These are phyloP conservation scores for Ganoderma sp. DNA, from an alignment of 1,284 basidiomycete species.

Conservation along the genomic window DNA sequence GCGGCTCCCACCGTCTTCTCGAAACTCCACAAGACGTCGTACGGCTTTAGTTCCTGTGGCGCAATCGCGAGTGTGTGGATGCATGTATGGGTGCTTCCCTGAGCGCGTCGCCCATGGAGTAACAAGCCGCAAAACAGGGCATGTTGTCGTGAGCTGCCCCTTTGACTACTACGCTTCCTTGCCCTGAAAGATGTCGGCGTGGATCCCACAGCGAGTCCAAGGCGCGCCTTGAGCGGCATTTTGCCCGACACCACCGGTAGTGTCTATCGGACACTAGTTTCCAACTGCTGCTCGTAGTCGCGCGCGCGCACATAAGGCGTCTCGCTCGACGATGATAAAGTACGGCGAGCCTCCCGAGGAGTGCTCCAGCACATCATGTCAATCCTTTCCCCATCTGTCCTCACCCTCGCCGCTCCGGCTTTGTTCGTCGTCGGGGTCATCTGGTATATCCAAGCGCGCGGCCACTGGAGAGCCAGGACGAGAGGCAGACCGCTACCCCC, in stretches of 20 bases:
- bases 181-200: conserved; percentile 6
- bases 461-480: conserved; percentile 24
- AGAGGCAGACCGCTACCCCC: conserved; percentile 26
- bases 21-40: neutral
- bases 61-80: neutral
- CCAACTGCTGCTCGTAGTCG: neutral
- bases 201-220: conserved; percentile 1
- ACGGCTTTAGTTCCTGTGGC: neutral
- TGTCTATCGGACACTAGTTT: conserved; percentile 5
- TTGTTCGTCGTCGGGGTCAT: neutral
- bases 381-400: neutral
- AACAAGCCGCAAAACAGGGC: neutral
- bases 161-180: conserved; percentile 11
- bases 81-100: neutral
- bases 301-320: conserved; percentile 13
- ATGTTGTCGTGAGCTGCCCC: conserved; percentile 7
- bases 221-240: conserved; percentile 5
- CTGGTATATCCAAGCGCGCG: conserved; percentile 8
- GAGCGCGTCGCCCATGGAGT: neutral
- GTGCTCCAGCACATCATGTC: conserved; percentile 2
- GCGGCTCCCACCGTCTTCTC: neutral
- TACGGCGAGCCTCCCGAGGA: neutral
- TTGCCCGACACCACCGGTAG: neutral
- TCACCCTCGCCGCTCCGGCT: neutral
- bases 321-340: conserved; percentile 13